Base-by-base conservation (phyloP, 2,329 filamentous ascomycete genomes). In the Huntiella omanensis region DNA sequence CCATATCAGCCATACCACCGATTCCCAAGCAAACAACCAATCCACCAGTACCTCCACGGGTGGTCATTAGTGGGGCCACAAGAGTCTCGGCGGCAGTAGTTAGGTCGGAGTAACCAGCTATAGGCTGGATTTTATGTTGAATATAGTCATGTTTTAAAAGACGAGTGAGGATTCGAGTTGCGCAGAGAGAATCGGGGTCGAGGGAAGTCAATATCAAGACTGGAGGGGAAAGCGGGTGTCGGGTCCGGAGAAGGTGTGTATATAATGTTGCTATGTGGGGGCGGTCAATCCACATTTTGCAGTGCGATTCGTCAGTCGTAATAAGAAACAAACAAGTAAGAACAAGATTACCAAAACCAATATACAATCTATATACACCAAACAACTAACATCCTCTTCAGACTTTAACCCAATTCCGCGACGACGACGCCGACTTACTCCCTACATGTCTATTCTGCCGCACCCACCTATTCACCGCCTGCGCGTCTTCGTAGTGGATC, bases 101-200 rank as follows among this genome's bases (percentile, higher is more conserved):
- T 40, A 98, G 74, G 60, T 96, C 91, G 53, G 76, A 79, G 75
- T 95, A 96, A 47, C 91, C 91, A 15, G 84, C 77, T 46, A 98
- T 80, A 1, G 91, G 91, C 57, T 95, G 84, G 57, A 96, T 94
- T 64, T 95, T 96, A 66, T 96, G 88, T 11, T 82, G 83, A 54
- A 98, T 93, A 59, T 93, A 96, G 67, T 98, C 91, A 69, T 88
- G 82, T 64, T 93, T 95, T 50, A 98, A 70, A n/a, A 98, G 71
- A 43, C 81, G 74, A 2, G 88, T 93, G 41, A 98, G 75, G 51
- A 98, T 95, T 51, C 87, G 85, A 60, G 86, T 93, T 52, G 87
- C 91, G 63, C 88, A 96, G 51, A 98, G 76, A 52, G 91, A 83
- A 65, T 98, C 91, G 47, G 91, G 86, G 58, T 95, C 88, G 59